Base-by-base conservation (phyloP, 176 grass and related monocot species). In the Eremochloa ophiuroides region DNA sequence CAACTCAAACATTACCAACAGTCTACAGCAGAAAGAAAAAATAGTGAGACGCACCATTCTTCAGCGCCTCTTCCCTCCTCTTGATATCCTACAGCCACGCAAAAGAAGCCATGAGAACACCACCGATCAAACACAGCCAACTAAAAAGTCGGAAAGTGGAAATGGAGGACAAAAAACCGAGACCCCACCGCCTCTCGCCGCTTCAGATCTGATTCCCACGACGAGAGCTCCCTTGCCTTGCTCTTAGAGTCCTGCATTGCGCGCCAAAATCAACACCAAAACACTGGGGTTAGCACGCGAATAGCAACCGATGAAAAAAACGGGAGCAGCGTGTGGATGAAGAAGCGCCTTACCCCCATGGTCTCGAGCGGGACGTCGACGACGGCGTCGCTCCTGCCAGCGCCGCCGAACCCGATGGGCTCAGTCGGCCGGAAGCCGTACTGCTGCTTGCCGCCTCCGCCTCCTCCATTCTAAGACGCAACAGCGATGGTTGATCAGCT, bases 181-280 rank as follows among this genome's bases (percentile, higher is more conserved):
- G n/a, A 81, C 13, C 91, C 60, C 20, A 97, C 94, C 82, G 78
- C 81, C 58, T 97, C 94, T 17, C 87, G 85, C 66, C 81, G 74
- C 87, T 83, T 94, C 74, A 97, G 94, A 79, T 91, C 89, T 65
- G 84, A 74, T 71, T 97, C 91, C 94, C 91, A 94, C 44, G 94
- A 75, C 15, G 89, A 81, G 71, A 97, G 89, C 78, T 97, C 94
- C 88, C 85, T 89, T 20, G 75, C 84, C 71, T 94, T 93, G 44
- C 91, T 71, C 82, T 85, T 88, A 3, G 89, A 88, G 75, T 89
- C 91, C 94, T 97, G 80, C 9, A 62, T 0, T 71, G 69, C 69
- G 51, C 20, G 9, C 9, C 18, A 8, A 43, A 7, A 74, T 12
- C 22, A 2, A 1, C 60, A 31, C 20, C 22, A 37, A 66, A 85